Evolutionary conservation across 164 flowering plant genomes (phyloP), one percentile per base, ranked within the genome.

Genomic region (Santalum album): DNA sequence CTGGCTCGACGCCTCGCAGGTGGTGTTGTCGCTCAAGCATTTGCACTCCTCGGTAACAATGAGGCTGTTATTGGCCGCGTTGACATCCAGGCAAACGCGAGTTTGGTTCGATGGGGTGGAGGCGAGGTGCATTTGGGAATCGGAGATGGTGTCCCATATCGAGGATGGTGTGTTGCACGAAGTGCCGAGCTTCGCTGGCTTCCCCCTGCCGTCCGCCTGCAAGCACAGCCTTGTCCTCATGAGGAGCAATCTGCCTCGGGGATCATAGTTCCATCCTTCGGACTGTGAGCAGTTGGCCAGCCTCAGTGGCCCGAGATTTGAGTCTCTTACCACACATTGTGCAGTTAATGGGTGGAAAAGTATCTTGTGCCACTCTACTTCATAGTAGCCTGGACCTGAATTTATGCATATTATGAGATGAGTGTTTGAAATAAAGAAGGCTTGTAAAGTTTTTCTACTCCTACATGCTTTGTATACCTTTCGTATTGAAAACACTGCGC

Each of bases 331-430:
- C 10, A 84, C 55, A 25, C 97, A 86, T 1, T 80, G 84, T 1
- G 92, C 92, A 0, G 88, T 84, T 12, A 60, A 23, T 16, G 92
- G 88, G 60, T 89, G 95, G 64, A 73, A 82, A 10, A 89, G 65
- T 25, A 82, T 25, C 49, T 79, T 74, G 42, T 80, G 73, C 21
- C 40, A 49, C 4, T 26, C 62, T 9, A 32, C 36, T 34, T 75
- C 61, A 6, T 77, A 46, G 7, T 75, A 18, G 6, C 83, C 87
- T 24, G 95, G 97, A n/a, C 96, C 96, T 88, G 84, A 75, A 76
- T 36, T 32, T 20, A 54, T 9, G 34, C 9, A 9, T 29, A 4
- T 3, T 29, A 3, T 29, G 6, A 29, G 34, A 4, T 29, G 34
- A 4, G 4, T 9, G 34, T 29, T 29, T 3, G 34, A 4, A 29